Evolutionary conservation across 495 filamentous ascomycete species (phyloP), one percentile per base, ranked within the genome.

Genomic region (Parathielavia appendiculata): DNA sequence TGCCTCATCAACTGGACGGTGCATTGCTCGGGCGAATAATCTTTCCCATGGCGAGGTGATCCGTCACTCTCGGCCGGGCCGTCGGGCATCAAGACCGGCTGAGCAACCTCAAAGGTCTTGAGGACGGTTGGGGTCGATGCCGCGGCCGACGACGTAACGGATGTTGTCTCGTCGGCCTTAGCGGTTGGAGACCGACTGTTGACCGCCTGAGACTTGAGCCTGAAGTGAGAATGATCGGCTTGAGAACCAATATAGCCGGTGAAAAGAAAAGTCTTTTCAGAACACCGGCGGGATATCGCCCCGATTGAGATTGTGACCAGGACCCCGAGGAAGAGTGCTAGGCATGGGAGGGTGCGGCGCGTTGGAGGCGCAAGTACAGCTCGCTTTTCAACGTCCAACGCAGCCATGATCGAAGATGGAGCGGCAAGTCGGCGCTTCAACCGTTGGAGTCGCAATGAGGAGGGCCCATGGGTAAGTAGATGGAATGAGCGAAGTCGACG

Each of bases 61-160:
- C 68, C 72, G 54, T 74, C 65, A 54, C 69, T 70, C 61, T 73
- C 65, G 51, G 69, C 66, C 14, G 77, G 63, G 44, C 79, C 74
- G 51, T 73, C 63, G 0, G 75, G 73, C 30, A 69, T 76, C 45
- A 80, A 63, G 4, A 90, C 79, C 0, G 88, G 88, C 57, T 84
- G 81, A 47, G 85, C 81, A 6, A 90, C 84, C 68, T 90, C 80
- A 56, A 90, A 89, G 60, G 82, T 81, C 56, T 84, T 76, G 22
- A 86, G 69, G 12, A 76, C 73, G 2, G 73, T 67, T 14, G 45
- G 54, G n/a, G 35, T 52, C 32, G 65, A 55, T 0, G 61, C 32
- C 10, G 61, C 38, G 10, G 69, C 55, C 34, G 69, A 50, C 4
- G 62, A 44, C 8, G 65, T 59, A 1, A 62, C 41, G n/a, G 58